Percentiles rank a stretch among this genome's conserved stretches.
Evolutionary conservation across 2,329 filamentous ascomycete genomes (phyloP).

Genomic region (Venturiaceae sp.): DNA sequence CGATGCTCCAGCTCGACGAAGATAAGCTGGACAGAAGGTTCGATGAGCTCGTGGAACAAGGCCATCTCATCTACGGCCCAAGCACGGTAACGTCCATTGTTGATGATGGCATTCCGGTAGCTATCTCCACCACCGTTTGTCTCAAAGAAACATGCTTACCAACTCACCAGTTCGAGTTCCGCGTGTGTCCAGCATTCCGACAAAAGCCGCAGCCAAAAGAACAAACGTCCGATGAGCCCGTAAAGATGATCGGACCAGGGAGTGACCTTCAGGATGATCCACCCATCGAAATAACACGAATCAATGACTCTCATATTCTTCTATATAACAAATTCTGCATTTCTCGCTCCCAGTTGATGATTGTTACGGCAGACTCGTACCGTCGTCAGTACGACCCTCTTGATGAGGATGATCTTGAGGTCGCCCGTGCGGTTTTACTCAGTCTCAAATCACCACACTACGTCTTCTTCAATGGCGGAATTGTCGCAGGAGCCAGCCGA

Average conservation of each 20-base stretch:
- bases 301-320: conserved; percentile 35
- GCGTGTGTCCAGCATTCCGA: conserved; percentile 18
- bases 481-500: not conserved
- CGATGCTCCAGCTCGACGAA: not conserved
- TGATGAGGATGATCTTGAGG: conserved; percentile 28
- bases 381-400: conserved; percentile 36
- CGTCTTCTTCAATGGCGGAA: not conserved
- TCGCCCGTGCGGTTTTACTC: conserved; percentile 15
- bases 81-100: not conserved
- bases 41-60: conserved; percentile 1
- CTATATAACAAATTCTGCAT: conserved; percentile 40
- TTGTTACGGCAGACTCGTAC: conserved; percentile 38
- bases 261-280: conserved; percentile 34
- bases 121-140: too few relatives aligned
- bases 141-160: not conserved
- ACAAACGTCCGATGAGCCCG: conserved; percentile 13
- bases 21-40: not conserved
- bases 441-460: not conserved
- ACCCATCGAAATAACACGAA: conserved; percentile 27
- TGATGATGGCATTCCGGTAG: not conserved
- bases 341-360: conserved; percentile 36
- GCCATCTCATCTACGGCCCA: not conserved
- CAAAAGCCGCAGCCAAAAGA: conserved; percentile 18
- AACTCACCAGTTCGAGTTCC: conserved; percentile 20
- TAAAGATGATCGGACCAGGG: conserved; percentile 21